A percentile compares a stretch with the other conserved stretches of the same genome.
Evolutionary conservation across 345 rosid genomes (phyloP).

Genomic region (Eucalyptus globulus): DNA sequence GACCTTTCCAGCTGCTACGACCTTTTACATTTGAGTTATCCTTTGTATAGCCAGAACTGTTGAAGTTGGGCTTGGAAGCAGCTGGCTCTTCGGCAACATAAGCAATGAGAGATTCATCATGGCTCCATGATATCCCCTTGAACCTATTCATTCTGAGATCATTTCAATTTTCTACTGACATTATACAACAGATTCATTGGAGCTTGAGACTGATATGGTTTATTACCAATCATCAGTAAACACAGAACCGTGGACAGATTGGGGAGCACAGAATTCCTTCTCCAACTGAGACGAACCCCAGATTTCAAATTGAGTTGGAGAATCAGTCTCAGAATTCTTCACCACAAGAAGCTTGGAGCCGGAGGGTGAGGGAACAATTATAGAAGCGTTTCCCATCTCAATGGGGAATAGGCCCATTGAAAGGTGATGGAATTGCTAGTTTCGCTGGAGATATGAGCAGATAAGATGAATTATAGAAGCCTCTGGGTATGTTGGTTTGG

Average conservation of each 20-base stretch:
- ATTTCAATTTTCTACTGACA: not conserved
- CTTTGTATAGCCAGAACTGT: slow-evolving; percentile 42
- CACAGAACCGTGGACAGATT: slow-evolving; percentile 71
- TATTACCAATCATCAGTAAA: slow-evolving; percentile 83
- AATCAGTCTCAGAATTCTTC: slow-evolving; percentile 66
- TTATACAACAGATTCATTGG: not conserved
- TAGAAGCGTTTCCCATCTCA: slow-evolving; percentile 67
- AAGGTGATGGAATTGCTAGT: slow-evolving; percentile 25
- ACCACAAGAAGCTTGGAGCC: slow-evolving; percentile 70
- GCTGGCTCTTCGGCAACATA: slow-evolving; percentile 82
- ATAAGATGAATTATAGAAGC: slow-evolving; percentile 22
- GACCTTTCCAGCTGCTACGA: slow-evolving; percentile 75
- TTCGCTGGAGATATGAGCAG: slow-evolving; percentile 37
- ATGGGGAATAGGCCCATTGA: slow-evolving; percentile 84
- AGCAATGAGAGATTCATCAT: slow-evolving; percentile 64
- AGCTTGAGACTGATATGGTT: not conserved
- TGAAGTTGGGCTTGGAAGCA: slow-evolving; percentile 49
- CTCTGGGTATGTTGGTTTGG: not conserved
- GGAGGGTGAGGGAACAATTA: slow-evolving; percentile 73
- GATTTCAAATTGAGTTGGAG: slow-evolving; percentile 75
- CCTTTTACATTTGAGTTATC: slow-evolving; percentile 40
- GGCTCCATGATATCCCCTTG: slow-evolving; percentile 93
- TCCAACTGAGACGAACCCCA: slow-evolving; percentile 76
- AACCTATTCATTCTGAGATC: slow-evolving; percentile 42
- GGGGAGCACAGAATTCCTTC: slow-evolving; percentile 71